Conservation (phyloP, 192 early-diverging fungal genomes). For the Linnemannia schmuckeri region DNA sequence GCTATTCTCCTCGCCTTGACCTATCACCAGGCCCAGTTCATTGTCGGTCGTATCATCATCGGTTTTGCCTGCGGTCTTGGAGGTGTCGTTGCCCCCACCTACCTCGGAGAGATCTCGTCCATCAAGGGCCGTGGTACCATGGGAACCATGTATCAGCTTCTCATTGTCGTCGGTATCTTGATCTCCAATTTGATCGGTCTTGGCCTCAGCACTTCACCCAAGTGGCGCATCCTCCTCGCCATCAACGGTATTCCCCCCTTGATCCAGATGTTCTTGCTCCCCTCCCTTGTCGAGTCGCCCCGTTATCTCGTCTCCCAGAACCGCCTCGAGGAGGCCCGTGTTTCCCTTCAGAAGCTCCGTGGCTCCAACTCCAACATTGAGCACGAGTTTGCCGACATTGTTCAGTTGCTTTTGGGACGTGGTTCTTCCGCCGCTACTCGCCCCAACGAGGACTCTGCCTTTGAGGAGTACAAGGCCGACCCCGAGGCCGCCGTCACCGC, state of each 20-base stretch:
- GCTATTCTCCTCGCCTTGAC: conserved; percentile 74
- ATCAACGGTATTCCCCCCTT: conserved; percentile 73
- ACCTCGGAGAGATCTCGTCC: conserved; percentile 86
- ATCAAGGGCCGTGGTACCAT: conserved; percentile 75
- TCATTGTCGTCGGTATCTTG: conserved; percentile 85
- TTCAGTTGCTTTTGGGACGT: conserved; percentile 61
- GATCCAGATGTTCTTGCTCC: conserved; percentile 71
- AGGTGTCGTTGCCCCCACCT: conserved; percentile 70
- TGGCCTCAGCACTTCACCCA: conserved; percentile 67
- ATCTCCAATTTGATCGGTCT: conserved; percentile 75
- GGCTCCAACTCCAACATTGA: conserved; percentile 65
- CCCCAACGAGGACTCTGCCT: conserved; percentile 32
- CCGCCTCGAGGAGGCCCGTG: conserved; percentile 69
- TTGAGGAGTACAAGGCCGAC: conserved; percentile 38
- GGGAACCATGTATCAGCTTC: conserved; percentile 81
- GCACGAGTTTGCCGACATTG: conserved; percentile 73
- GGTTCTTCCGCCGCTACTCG: conserved; percentile 28
- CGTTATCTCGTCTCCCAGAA: conserved; percentile 77
- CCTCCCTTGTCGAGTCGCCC: conserved; percentile 81
- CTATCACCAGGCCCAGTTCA: conserved; percentile 71
- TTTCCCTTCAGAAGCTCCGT: conserved; percentile 67
- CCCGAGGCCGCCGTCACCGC: conserved; percentile 57
- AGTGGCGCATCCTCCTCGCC: conserved; percentile 81
- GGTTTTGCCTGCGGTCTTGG: conserved; percentile 82
- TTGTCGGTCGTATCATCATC: conserved; percentile 78